These are phyloP conservation scores for Porpolomopsis calyptriformis DNA, from an alignment of 768 basidiomycete genomes.

Conservation along the genomic window DNA sequence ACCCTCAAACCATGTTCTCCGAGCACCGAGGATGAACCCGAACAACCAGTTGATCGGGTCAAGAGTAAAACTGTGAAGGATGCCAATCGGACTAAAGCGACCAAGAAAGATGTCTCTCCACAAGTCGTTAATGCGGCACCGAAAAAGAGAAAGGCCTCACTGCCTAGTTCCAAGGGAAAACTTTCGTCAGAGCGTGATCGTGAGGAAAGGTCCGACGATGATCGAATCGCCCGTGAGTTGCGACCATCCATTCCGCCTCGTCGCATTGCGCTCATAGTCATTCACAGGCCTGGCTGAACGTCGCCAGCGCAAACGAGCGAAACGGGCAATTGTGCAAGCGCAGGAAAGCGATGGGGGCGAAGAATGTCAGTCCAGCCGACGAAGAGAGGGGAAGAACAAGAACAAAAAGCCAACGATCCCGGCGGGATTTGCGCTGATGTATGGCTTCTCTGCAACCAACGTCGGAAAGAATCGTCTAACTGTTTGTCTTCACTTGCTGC, in stretches of 20 bases:
- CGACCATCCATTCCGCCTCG: not conserved
- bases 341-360: conserved; percentile 11
- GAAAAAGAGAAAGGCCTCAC: not conserved
- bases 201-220: conserved; percentile 22
- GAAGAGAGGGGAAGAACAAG: conserved; percentile 17
- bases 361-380: conserved; percentile 9
- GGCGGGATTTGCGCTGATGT: conserved; percentile 52
- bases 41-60: too few species aligned
- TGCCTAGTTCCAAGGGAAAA: not conserved
- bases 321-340: conserved; percentile 42
- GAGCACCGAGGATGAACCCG: not conserved
- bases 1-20: conserved; percentile 9
- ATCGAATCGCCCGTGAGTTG: conserved; percentile 27
- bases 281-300: conserved; percentile 53
- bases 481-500: conserved; percentile 21
- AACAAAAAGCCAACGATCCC: conserved; percentile 27
- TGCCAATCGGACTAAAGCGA: too few species aligned
- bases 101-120: not conserved
- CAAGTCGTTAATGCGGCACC: not conserved
- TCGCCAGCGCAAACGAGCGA: conserved; percentile 50
- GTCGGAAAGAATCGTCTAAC: conserved; percentile 54
- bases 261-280: not conserved
- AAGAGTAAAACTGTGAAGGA: not conserved
- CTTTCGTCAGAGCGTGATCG: conserved; percentile 9
- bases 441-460: conserved; percentile 53